phyloP scores from a whole-genome alignment of 176 grass and related monocot species.

The Oryza glumipatula region DNA sequence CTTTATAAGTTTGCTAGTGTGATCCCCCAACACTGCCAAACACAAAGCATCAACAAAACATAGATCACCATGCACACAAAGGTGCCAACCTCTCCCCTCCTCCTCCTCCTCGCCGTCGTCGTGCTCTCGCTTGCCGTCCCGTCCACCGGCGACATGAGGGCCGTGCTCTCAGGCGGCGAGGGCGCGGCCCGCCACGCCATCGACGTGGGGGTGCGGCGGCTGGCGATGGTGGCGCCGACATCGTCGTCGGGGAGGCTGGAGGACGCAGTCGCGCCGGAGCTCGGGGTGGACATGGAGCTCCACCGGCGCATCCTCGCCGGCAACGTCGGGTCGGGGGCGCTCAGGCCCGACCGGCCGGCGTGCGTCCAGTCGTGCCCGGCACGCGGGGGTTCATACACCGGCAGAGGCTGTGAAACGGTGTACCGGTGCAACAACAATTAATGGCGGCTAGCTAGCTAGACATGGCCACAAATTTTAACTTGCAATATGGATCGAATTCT shows the following conservation, averaged over 20 bases:
- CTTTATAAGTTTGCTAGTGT: background rate
- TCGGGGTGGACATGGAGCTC: background rate
- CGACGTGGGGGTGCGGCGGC: background rate
- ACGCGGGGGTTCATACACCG: background rate
- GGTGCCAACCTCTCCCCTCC: background rate
- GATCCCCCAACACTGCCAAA: background rate
- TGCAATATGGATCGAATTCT: too few relatives aligned
- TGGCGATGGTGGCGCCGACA: background rate
- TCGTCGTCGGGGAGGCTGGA: background rate
- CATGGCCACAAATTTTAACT: too few relatives aligned
- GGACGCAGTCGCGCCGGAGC: background rate
- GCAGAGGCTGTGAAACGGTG: background rate
- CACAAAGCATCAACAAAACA: background rate
- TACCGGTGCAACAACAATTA: background rate
- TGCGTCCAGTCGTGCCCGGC: background rate
- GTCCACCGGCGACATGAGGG: background rate
- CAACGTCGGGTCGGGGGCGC: background rate
- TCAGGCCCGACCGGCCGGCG: background rate
- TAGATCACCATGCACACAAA: background rate
- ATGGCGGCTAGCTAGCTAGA: too few relatives aligned
- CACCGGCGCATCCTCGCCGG: conserved; percentile 5
- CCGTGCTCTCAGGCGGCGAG: background rate
- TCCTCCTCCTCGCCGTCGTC: background rate
- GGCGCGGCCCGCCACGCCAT: background rate
- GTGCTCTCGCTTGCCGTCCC: background rate